phyloP scores from a whole-genome alignment of 2,329 filamentous ascomycete species.

The Colletotrichum karsti region DNA sequence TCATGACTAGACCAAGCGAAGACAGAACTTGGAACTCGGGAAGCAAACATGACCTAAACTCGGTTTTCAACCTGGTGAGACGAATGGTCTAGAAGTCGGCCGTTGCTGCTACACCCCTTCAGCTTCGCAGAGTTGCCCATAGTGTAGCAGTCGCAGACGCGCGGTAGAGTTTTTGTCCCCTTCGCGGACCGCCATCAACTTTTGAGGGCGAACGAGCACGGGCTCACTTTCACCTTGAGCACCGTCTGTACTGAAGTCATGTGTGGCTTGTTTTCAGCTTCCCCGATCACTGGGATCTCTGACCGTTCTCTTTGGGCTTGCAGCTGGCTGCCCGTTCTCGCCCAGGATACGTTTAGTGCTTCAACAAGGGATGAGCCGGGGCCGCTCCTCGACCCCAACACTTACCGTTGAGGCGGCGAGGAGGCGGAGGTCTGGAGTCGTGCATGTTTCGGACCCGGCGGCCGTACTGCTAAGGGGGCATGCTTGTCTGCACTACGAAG shows the following conservation, averaged over 20 bases:
- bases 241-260: no score
- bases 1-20: neutral
- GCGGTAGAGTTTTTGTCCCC: neutral
- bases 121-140: no score
- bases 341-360: neutral
- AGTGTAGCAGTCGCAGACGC: neutral
- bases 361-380: neutral
- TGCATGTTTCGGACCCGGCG: conserved; percentile 1
- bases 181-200: neutral
- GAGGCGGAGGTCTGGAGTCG: neutral
- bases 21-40: neutral
- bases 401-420: no score
- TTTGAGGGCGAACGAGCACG: no score
- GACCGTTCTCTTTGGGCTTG: neutral
- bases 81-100: neutral
- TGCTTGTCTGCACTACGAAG: no score
- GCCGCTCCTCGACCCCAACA: neutral
- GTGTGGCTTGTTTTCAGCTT: neutral
- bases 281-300: no score
- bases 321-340: neutral
- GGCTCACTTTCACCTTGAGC: no score
- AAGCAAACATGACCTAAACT: neutral
- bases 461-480: no score
- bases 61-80: neutral
- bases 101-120: neutral